Evolutionary conservation across 2,329 filamentous ascomycete genomes (phyloP).

Genomic region (Dichotomopilus funicola): DNA sequence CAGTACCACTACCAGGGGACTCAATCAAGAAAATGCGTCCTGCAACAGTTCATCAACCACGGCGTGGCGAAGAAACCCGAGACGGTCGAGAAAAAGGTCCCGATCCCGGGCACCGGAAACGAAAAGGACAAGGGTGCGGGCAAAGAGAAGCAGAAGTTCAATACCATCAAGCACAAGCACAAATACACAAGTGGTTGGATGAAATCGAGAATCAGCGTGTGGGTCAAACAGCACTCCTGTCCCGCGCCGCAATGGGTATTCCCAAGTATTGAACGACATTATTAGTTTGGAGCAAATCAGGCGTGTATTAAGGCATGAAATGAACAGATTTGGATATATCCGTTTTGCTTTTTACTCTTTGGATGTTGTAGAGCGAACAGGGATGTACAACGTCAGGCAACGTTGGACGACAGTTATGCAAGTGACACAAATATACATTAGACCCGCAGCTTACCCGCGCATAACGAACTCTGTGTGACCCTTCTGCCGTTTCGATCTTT

Average conservation of each 20-base stretch:
- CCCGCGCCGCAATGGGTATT: conserved; percentile 19
- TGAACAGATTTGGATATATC: no score
- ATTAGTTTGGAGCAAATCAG: neutral
- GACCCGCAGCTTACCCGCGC: no score
- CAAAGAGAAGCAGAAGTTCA: conserved; percentile 4
- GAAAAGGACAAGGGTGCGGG: neutral
- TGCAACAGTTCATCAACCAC: conserved; percentile 17
- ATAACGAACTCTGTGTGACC: no score
- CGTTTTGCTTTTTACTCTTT: no score
- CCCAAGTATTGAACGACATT: conserved; percentile 15
- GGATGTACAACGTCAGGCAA: no score
- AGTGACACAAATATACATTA: no score
- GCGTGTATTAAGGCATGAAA: no score
- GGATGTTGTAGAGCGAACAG: no score
- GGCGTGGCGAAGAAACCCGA: conserved; percentile 12
- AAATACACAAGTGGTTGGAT: conserved; percentile 22
- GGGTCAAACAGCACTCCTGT: conserved; percentile 16
- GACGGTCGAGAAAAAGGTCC: conserved; percentile 1
- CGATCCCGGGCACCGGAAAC: neutral
- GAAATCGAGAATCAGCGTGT: conserved; percentile 16
- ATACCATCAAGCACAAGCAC: conserved; percentile 3
- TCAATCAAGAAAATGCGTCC: conserved; percentile 15
- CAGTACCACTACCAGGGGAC: conserved; percentile 21
- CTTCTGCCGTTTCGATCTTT: no score
- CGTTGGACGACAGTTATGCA: no score